Conservation (phyloP, 2,329 filamentous ascomycete genomes). For the Sarocladium brachiariae region DNA sequence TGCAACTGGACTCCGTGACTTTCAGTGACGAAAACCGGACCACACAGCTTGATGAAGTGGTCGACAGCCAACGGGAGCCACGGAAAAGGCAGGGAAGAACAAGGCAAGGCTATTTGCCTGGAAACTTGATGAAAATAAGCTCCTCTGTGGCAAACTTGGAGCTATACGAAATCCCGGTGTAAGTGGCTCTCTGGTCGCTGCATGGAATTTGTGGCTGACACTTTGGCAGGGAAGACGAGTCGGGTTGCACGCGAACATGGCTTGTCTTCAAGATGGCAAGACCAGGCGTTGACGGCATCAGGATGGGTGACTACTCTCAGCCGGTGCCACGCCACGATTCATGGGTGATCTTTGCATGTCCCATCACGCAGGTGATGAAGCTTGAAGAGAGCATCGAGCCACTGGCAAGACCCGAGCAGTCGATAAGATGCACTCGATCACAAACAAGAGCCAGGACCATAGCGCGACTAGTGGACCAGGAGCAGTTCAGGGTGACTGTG, state of each 20-base stretch:
- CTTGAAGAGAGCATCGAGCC: background rate
- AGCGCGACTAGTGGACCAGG: background rate
- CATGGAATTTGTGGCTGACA: background rate
- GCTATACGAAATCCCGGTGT: conserved; percentile 7
- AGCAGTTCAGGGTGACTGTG: background rate
- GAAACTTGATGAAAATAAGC: background rate
- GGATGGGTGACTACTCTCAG: too few species aligned
- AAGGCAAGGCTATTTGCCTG: background rate
- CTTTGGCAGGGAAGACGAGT: background rate
- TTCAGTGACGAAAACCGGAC: background rate
- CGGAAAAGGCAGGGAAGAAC: background rate
- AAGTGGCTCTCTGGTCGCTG: background rate
- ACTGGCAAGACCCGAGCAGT: background rate
- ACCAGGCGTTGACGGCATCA: too few species aligned
- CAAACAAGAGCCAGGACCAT: background rate
- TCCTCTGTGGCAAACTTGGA: background rate
- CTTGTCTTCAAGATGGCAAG: conserved; percentile 2
- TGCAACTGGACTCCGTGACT: background rate
- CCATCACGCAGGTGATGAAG: conserved; percentile 1
- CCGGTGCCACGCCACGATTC: too few species aligned
- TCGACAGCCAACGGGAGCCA: background rate
- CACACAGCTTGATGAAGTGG: background rate
- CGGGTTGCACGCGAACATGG: background rate
- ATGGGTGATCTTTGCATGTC: conserved; percentile 1
- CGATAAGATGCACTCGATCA: background rate